Evolutionary conservation across 805 yeast species (phyloP).

Genomic region (Kazachstania martiniae): DNA sequence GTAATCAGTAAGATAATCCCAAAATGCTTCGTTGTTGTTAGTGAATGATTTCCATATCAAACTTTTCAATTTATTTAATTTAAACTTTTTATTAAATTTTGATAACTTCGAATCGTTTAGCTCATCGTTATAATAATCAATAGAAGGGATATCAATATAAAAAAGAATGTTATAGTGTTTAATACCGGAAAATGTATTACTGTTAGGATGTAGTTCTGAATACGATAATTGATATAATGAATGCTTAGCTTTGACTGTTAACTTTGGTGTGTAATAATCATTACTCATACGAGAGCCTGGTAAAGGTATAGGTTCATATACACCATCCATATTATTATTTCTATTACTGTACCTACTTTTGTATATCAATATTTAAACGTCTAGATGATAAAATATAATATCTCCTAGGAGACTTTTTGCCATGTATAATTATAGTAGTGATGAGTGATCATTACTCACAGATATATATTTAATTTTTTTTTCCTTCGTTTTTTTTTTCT

Average conservation of each 20-base stretch:
- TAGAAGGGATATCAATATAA: constrained; percentile 27
- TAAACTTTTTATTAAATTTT: constrained; percentile 22
- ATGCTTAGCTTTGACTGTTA: constrained; percentile 20
- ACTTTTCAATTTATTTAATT: constrained; percentile 19
- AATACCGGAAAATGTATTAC: neutral
- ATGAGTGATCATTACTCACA: too few relatives aligned
- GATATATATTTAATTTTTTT: too few relatives aligned
- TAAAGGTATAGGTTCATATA: neutral
- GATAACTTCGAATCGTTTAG: constrained; percentile 18
- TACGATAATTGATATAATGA: constrained; percentile 22
- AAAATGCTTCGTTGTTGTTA: constrained; percentile 16
- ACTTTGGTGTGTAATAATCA: constrained; percentile 11
- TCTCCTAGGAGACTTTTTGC: too few relatives aligned
- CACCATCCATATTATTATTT: neutral
- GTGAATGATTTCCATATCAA: constrained; percentile 18
- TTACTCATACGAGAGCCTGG: neutral
- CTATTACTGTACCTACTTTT: too few relatives aligned
- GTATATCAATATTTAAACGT: too few relatives aligned
- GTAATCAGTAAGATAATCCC: constrained; percentile 6
- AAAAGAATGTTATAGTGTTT: constrained; percentile 13
- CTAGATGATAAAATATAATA: too few relatives aligned
- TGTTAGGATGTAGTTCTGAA: constrained; percentile 13
- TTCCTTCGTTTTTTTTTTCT: too few relatives aligned
- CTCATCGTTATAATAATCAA: constrained; percentile 27
- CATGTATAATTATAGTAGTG: too few relatives aligned